Evolutionary conservation across 441 rosid species (phyloP), one percentile per base, ranked within the genome.

Genomic region (Populus tomentosa): DNA sequence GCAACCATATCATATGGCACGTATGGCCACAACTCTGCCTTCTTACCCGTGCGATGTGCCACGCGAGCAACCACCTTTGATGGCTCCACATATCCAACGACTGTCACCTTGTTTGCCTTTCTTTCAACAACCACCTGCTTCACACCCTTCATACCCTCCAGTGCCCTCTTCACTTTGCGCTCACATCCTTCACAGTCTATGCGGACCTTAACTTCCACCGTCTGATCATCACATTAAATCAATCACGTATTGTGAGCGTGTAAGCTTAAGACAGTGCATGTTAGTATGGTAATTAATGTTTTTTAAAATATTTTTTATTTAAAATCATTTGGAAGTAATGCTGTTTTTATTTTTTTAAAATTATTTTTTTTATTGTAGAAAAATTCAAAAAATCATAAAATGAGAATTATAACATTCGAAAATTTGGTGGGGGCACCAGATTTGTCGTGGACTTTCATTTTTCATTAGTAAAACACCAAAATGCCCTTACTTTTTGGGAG

Each of bases 121-220:
- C 93, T 90, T 23, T 93, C 97, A 30, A 93, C 93, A 71, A 85
- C 85, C 69, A 95, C 92, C 40, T 90, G 87, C 74, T 86, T 81
- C 69, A 93, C 95, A 0, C 99, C 98, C 81, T 84, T 93, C 97
- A 93, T 93, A 20, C 97, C 98, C 75, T 93, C 97, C 73, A 92
- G 82, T 0, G 97, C 86, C 20, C 82, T 86, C 78, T 86, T 91
- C 81, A 95, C 97, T 63, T 91, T 92, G 66, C 95, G 86, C 82
- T 93, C 98, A 74, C 99, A 93, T 73, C 99, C 99, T 79, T 95
- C 97, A 74, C 99, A 95, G 83, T 95, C 99, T 75, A 95, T 89
- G 64, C 86, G 81, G 32, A 93, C 94, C 75, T 92, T 95, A 26
- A 95, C 80, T 87, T 95, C 98, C 86, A 95, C 98, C 83, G 99